Conservation (phyloP, 768 basidiomycete genomes). For the Russula earlei region DNA sequence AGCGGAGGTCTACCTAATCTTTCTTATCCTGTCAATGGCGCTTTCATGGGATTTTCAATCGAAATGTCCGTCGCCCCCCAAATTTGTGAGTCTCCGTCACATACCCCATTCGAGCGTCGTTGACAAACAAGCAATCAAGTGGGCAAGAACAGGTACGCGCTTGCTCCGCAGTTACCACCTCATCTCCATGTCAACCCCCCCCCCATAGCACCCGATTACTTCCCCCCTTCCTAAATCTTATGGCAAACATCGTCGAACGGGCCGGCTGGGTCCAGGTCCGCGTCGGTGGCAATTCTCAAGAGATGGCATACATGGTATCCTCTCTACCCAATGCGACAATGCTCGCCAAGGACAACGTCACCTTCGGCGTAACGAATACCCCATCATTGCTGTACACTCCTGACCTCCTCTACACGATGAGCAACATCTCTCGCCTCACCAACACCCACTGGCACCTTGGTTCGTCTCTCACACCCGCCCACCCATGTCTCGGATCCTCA, state of each 20-base stretch:
- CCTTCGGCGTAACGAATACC: slow-evolving; percentile 50
- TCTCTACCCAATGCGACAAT: slow-evolving; percentile 40
- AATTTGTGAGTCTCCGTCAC: slow-evolving; percentile 49
- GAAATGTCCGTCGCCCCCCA: slow-evolving; percentile 67
- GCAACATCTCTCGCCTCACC: slow-evolving; percentile 47
- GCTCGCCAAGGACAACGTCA: slow-evolving; percentile 40
- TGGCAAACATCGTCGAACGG: slow-evolving; percentile 57
- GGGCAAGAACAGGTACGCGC: slow-evolving; percentile 32
- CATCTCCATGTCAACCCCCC: neutral
- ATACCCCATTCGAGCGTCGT: neutral
- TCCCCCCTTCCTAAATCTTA: slow-evolving; percentile 66
- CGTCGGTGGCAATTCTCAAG: slow-evolving; percentile 77
- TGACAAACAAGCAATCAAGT: slow-evolving; percentile 28
- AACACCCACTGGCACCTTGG: slow-evolving; percentile 59
- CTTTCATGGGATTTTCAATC: slow-evolving; percentile 66
- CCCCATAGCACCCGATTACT: slow-evolving; percentile 39
- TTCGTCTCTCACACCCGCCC: slow-evolving; percentile 15
- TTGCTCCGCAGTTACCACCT: neutral
- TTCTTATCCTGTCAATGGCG: slow-evolving; percentile 37
- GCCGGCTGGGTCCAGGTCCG: slow-evolving; percentile 54
- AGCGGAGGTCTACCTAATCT: slow-evolving; percentile 24
- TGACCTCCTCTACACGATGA: slow-evolving; percentile 58
- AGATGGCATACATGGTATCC: slow-evolving; percentile 43
- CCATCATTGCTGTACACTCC: slow-evolving; percentile 54
- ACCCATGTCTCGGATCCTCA: neutral